phyloP scores from a whole-genome alignment of 352 stramenopile species.

The Thalassiosira ordinaria region DNA sequence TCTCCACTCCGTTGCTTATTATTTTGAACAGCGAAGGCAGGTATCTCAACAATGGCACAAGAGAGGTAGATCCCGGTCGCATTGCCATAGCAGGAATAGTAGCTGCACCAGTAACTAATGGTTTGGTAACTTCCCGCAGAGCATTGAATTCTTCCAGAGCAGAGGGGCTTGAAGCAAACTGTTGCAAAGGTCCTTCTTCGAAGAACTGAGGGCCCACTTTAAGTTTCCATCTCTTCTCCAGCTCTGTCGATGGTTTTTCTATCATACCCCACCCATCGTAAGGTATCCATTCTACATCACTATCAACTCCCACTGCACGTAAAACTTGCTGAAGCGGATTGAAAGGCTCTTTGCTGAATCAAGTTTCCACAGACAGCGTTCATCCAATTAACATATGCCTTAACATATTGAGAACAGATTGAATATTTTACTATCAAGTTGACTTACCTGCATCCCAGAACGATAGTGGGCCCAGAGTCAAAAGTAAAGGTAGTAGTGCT shows the following conservation, averaged over 20 bases:
- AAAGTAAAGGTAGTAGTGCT: conserved; percentile 75
- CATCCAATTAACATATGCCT: too few relatives aligned
- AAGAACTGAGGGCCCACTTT: conserved; percentile 69
- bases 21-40: conserved; percentile 72
- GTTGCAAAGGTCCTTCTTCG: conserved; percentile 67
- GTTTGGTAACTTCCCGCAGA: conserved; percentile 63
- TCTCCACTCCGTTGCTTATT: conserved; percentile 67
- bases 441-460: conserved; percentile 85
- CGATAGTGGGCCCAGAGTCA: conserved; percentile 86
- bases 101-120: conserved; percentile 63
- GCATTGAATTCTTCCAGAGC: conserved; percentile 73
- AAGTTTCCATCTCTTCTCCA: conserved; percentile 74
- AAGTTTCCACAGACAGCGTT: too few relatives aligned
- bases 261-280: conserved; percentile 88
- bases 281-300: conserved; percentile 80
- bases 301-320: conserved; percentile 71
- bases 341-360: conserved; percentile 62
- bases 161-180: conserved; percentile 57
- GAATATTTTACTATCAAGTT: too few relatives aligned
- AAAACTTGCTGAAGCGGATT: conserved; percentile 87
- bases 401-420: too few relatives aligned
- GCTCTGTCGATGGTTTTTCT: conserved; percentile 56
- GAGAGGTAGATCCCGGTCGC: conserved; percentile 69
- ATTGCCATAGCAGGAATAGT: conserved; percentile 86
- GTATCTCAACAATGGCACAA: conserved; percentile 79